A percentile compares a stretch with the other conserved stretches of the same genome.
phyloP scores from a whole-genome alignment of 2,329 filamentous ascomycete genomes.

The Chaetomium olivaceum region DNA sequence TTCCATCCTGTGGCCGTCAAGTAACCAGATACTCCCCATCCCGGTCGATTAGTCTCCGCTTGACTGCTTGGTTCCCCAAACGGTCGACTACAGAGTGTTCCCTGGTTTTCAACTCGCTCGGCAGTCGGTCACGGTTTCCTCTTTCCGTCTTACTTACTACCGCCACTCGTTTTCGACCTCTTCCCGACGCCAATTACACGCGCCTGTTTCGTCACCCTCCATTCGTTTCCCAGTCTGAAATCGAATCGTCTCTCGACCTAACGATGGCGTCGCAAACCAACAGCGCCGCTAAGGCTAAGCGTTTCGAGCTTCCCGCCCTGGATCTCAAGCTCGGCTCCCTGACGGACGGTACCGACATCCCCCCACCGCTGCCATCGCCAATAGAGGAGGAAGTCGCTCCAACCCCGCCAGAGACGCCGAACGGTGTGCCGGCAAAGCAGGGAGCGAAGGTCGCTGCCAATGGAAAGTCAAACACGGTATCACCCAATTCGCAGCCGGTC shows the following conservation, averaged over 20 bases:
- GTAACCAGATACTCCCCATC: slow-evolving; percentile 6
- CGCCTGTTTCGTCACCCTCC: not conserved
- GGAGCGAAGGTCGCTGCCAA: slow-evolving; percentile 38
- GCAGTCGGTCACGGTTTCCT: not conserved
- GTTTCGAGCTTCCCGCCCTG: slow-evolving; percentile 59
- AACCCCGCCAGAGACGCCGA: slow-evolving; percentile 45
- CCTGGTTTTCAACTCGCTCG: slow-evolving; percentile 10
- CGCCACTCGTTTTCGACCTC: not conserved
- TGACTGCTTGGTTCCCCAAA: slow-evolving; percentile 1
- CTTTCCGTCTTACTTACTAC: slow-evolving; percentile 6
- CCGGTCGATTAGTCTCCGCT: not conserved
- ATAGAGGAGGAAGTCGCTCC: slow-evolving; percentile 46
- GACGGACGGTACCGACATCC: slow-evolving; percentile 63
- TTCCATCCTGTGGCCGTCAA: slow-evolving; percentile 15
- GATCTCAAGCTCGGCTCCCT: slow-evolving; percentile 60
- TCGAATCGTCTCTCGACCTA: not conserved
- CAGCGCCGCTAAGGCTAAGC: slow-evolving; percentile 31
- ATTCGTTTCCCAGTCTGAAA: not conserved
- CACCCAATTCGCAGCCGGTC: slow-evolving; percentile 37
- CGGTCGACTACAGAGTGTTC: slow-evolving; percentile 25
- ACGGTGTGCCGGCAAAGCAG: slow-evolving; percentile 30
- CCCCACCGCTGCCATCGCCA: slow-evolving; percentile 58
- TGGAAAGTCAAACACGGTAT: slow-evolving; percentile 40
- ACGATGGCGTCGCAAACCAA: slow-evolving; percentile 36
- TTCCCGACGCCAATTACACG: slow-evolving; percentile 3